Base-by-base conservation (phyloP, 2,329 filamentous ascomycete species). In the Aspergillus piperis region DNA sequence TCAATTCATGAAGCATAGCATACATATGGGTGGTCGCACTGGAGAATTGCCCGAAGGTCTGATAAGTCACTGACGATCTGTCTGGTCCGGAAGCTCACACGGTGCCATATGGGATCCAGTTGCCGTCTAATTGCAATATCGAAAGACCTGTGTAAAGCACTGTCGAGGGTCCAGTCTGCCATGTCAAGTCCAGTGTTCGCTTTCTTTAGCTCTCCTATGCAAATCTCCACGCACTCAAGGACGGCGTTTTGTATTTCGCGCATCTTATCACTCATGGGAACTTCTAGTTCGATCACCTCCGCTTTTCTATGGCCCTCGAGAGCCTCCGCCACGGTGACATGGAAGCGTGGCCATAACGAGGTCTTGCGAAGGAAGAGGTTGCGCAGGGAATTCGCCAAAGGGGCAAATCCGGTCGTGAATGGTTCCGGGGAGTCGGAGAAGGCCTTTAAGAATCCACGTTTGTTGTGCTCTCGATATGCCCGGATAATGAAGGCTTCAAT, bases 111-210 rank as follows among this genome's bases (percentile, higher is more conserved):
- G 4, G 94, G 93, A 71, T 98, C 93, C 17, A 99, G 81, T 75
- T 99, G 95, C 60, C 93, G 86, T 63, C 94, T 86, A 54, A 99
- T 88, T 58, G 93, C 89, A 62, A 90, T 82, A 73, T 98, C 95
- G 74, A 99, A 99, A 70, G 92, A 96, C 71, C 90, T 91, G 66
- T 97, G 90, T 62, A 98, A 79, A 38, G 94, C 94, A 71, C 91
- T 97, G 75, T 98, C 94, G 17, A 96, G 82, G 53, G 92, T 97
- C 94, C 94, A 98, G 71, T 97, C 93, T 61, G 96, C 93, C 87
- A 98, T 93, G 68, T 98, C 94, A 6, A 99, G 81, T 2, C 92
- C 93, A 1, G 88, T 85, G 71, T 97, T 98, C 17, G 87, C 86
- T 78, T 96, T 98, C 74, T 94, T 96, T 47, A 99, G 83, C 77